Percentiles rank a stretch among this genome's conserved stretches.
Conservation (phyloP, 108 stramenopile genomes). For the Fragilaria crotonensis region DNA sequence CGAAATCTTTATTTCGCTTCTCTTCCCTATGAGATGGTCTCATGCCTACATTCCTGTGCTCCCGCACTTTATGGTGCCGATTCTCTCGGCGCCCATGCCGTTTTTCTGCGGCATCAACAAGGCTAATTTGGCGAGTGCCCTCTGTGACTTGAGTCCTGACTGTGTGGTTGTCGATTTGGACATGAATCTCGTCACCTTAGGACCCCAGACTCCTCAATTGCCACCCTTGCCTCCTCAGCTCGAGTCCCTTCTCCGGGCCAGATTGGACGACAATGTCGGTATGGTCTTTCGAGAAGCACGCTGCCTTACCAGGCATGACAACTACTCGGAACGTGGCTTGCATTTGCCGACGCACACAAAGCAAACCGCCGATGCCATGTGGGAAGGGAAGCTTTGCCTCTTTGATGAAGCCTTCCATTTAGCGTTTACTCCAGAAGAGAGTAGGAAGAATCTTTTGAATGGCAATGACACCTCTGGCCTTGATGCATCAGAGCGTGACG, state of each 20-base stretch:
- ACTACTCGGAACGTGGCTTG: conserved; percentile 64
- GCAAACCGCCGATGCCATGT: conserved; percentile 69
- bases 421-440: conserved; percentile 64
- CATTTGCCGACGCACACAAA: conserved; percentile 59
- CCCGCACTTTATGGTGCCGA: conserved; percentile 73
- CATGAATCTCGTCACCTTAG: conserved; percentile 59
- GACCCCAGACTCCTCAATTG: conserved; percentile 49
- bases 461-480: conserved; percentile 59
- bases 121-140: conserved; percentile 58
- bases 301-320: conserved; percentile 49
- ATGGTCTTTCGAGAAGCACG: conserved; percentile 70
- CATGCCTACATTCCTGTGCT: conserved; percentile 83
- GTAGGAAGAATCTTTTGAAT: conserved; percentile 70
- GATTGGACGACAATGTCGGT: conserved; percentile 59
- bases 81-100: conserved; percentile 78
- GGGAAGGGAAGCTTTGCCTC: conserved; percentile 57
- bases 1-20: conserved; percentile 80
- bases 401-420: conserved; percentile 82
- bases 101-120: conserved; percentile 82
- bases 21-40: conserved; percentile 91
- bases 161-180: conserved; percentile 86
- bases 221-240: conserved; percentile 59
- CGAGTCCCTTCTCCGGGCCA: conserved; percentile 26
- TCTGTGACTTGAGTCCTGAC: conserved; percentile 59
- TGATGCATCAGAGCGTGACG: conserved; percentile 31